Conservation (phyloP, 345 rosid species). For the Adansonia digitata region DNA sequence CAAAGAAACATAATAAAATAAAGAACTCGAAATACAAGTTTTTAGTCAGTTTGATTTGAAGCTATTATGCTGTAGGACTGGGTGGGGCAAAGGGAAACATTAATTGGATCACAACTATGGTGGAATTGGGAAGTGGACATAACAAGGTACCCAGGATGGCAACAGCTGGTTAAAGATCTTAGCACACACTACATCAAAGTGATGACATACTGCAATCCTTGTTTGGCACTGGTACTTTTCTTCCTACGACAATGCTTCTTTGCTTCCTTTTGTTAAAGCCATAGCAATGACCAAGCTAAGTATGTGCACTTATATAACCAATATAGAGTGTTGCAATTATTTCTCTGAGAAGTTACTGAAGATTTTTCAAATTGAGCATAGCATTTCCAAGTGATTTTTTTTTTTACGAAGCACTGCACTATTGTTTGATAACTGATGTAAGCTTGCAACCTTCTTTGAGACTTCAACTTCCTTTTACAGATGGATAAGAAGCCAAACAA, state of each 20-base stretch:
- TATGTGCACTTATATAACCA: neutral
- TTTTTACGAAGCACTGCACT: neutral
- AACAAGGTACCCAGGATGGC: conserved; percentile 51
- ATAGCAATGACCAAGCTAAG: neutral
- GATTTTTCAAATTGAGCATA: neutral
- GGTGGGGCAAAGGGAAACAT: conserved; percentile 65
- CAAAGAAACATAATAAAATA: neutral
- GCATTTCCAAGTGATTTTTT: neutral
- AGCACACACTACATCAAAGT: conserved; percentile 41
- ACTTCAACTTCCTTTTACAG: conserved; percentile 26
- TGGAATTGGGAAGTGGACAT: conserved; percentile 79
- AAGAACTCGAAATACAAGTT: neutral
- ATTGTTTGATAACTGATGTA: conserved; percentile 3
- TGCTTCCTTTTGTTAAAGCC: neutral
- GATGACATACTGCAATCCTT: conserved; percentile 82
- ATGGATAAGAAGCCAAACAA: conserved; percentile 45
- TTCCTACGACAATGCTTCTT: neutral
- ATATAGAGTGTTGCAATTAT: neutral
- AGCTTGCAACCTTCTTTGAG: conserved; percentile 12
- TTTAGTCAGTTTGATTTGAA: conserved; percentile 1
- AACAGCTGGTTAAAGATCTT: conserved; percentile 46
- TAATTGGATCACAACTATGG: conserved; percentile 69
- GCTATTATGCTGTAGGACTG: conserved; percentile 43
- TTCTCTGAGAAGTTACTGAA: neutral
- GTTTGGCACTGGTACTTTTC: conserved; percentile 57